phyloP scores from a whole-genome alignment of 345 rosid genomes.

The Trapa incisa region DNA sequence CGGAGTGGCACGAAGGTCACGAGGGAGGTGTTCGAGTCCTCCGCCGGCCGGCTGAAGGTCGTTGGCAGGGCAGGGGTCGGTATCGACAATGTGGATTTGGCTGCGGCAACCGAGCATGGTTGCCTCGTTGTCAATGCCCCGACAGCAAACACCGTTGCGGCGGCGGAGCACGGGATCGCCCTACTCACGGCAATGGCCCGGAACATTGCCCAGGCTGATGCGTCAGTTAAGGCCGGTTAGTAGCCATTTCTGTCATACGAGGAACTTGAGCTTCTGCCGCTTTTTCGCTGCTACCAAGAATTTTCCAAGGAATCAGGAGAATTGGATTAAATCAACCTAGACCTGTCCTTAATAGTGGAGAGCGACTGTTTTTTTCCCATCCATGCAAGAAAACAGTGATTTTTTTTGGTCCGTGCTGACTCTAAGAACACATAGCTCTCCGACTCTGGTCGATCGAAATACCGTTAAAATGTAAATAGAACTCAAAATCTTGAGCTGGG shows the following conservation, averaged over 20 bases:
- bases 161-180: constrained; percentile 88
- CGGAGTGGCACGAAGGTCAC: constrained; percentile 72
- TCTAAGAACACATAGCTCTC: too few relatives aligned
- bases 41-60: constrained; percentile 64
- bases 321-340: not conserved
- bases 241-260: not conserved
- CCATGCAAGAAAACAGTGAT: too few relatives aligned
- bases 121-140: constrained; percentile 91
- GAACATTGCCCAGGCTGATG: constrained; percentile 82
- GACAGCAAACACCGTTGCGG: constrained; percentile 89
- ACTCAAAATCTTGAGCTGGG: too few relatives aligned
- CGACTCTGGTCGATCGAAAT: too few relatives aligned
- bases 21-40: constrained; percentile 72
- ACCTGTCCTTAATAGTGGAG: not conserved
- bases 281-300: not conserved
- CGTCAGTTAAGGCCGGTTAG: constrained; percentile 83
- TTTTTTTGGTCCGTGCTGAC: too few relatives aligned
- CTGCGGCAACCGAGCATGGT: constrained; percentile 85
- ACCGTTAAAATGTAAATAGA: too few relatives aligned
- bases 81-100: constrained; percentile 85
- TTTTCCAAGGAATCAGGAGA: not conserved
- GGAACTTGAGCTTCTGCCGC: not conserved
- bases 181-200: constrained; percentile 79
- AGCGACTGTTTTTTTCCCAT: not conserved
- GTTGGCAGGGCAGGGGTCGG: constrained; percentile 95